Evolutionary conservation across 208 protist genomes (phyloP).

Genomic region (Crithidia brevicula): DNA sequence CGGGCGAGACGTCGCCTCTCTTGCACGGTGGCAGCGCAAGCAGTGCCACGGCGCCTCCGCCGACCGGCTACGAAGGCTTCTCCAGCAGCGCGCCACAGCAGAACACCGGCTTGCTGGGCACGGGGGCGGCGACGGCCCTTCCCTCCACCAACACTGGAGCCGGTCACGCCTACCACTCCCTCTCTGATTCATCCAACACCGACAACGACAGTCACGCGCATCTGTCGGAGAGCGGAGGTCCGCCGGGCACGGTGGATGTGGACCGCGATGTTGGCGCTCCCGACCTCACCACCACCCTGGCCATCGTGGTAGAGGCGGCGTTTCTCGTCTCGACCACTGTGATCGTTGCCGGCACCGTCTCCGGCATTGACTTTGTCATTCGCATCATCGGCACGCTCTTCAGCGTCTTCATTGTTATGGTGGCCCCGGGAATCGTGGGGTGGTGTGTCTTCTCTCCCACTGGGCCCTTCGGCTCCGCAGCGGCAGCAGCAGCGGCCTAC

Average conservation of each 20-base stretch:
- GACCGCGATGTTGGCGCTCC: constrained; percentile 76
- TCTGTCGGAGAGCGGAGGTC: background rate
- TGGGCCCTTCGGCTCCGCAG: constrained; percentile 24
- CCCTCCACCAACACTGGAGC: too few species aligned
- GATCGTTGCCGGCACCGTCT: constrained; percentile 45
- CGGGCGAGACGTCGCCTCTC: constrained; percentile 23
- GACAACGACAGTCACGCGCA: background rate
- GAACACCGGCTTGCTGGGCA: background rate
- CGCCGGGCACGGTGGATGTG: constrained; percentile 24
- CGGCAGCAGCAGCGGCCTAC: constrained; percentile 8
- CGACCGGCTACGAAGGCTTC: constrained; percentile 20
- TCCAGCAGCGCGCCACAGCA: constrained; percentile 18
- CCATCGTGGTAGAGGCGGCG: constrained; percentile 68
- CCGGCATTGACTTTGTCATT: constrained; percentile 75
- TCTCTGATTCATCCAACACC: background rate
- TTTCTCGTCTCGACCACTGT: constrained; percentile 57
- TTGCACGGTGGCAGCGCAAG: constrained; percentile 1
- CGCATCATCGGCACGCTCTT: constrained; percentile 67
- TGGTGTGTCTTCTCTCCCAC: constrained; percentile 54
- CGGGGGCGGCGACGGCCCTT: too few species aligned
- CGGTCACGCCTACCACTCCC: background rate
- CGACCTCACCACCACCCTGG: constrained; percentile 67
- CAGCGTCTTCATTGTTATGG: constrained; percentile 67
- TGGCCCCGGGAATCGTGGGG: constrained; percentile 56
- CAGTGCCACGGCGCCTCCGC: background rate